Evolutionary conservation across 1,284 basidiomycete species (phyloP).

Genomic region (Lentinula novae-zelandiae): DNA sequence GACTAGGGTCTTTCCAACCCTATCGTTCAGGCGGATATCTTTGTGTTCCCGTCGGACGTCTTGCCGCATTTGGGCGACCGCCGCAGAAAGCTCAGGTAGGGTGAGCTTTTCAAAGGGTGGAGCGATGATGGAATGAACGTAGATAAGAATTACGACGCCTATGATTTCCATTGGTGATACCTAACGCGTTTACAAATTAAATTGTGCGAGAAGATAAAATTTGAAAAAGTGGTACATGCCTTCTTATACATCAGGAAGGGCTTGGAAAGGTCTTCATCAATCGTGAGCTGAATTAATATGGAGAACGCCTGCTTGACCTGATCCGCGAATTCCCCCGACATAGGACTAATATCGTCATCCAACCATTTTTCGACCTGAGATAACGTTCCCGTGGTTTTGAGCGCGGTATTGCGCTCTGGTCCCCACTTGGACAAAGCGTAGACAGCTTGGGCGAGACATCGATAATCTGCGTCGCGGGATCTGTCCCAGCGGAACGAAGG

Average conservation of each 20-base stretch:
- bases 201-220: neutral
- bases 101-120: conserved; percentile 23
- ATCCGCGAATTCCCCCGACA: conserved; percentile 25
- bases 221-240: neutral
- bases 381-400: conserved; percentile 25
- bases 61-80: conserved; percentile 45
- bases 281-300: conserved; percentile 40
- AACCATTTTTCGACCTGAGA: conserved; percentile 55
- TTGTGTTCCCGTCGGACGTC: conserved; percentile 45
- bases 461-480: conserved; percentile 58
- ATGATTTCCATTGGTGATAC: conserved; percentile 66
- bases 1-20: conserved; percentile 46
- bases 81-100: conserved; percentile 35
- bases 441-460: conserved; percentile 52
- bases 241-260: conserved; percentile 26
- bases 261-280: conserved; percentile 29
- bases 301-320: conserved; percentile 38
- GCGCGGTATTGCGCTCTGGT: neutral
- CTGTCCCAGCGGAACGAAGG: conserved; percentile 42
- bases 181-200: conserved; percentile 15
- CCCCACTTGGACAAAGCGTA: conserved; percentile 44
- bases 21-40: conserved; percentile 51
- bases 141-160: conserved; percentile 48
- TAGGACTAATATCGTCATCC: conserved; percentile 23
- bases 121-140: conserved; percentile 30